Conservation (phyloP, 1,284 basidiomycete species). For the Megacollybia platyphylla region DNA sequence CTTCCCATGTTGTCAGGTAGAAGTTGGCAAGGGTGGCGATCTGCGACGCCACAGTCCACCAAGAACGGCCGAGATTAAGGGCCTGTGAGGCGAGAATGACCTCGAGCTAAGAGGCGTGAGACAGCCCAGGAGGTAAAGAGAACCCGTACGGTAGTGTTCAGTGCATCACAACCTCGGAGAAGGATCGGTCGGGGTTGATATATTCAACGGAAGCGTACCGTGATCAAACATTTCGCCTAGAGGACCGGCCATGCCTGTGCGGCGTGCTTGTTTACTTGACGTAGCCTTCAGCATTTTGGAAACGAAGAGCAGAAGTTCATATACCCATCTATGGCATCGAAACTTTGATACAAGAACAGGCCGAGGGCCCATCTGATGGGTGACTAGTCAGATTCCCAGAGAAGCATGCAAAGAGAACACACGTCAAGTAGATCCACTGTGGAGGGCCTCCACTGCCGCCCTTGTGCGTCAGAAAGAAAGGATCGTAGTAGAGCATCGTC, state of each 20-base stretch:
- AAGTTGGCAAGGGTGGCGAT: slow-evolving; percentile 87
- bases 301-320: background rate
- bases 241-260: slow-evolving; percentile 93
- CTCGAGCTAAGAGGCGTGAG: slow-evolving; percentile 52
- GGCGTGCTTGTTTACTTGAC: slow-evolving; percentile 81
- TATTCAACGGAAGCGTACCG: slow-evolving; percentile 32
- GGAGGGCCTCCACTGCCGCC: slow-evolving; percentile 55
- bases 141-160: slow-evolving; percentile 79
- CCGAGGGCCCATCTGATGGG: slow-evolving; percentile 71
- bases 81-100: slow-evolving; percentile 75
- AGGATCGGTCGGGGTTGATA: background rate
- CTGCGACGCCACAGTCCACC: slow-evolving; percentile 91
- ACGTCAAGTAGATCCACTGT: slow-evolving; percentile 81
- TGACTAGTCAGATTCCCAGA: background rate
- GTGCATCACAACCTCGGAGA: slow-evolving; percentile 65
- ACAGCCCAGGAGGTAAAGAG: background rate
- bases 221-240: slow-evolving; percentile 97
- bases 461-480: slow-evolving; percentile 56
- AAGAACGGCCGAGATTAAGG: slow-evolving; percentile 83
- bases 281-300: slow-evolving; percentile 2
- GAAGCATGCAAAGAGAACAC: slow-evolving; percentile 15
- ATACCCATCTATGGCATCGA: slow-evolving; percentile 82
- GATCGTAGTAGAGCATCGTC: slow-evolving; percentile 77
- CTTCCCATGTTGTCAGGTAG: slow-evolving; percentile 96
- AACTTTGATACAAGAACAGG: slow-evolving; percentile 86